phyloP scores from a whole-genome alignment of 176 grass and related monocot species.

The Eleusine indica region DNA sequence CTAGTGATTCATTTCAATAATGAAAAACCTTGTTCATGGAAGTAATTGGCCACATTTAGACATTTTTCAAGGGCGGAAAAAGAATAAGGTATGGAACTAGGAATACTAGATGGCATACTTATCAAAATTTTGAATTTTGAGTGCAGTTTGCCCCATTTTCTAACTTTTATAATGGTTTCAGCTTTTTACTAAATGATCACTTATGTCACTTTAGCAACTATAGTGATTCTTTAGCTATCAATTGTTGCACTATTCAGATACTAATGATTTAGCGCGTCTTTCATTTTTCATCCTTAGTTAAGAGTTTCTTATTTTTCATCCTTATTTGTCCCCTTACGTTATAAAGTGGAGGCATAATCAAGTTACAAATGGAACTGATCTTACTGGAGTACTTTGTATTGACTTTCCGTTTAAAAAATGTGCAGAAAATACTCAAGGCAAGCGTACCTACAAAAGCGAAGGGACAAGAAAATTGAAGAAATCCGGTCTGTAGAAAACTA shows the following conservation, averaged over 20 bases:
- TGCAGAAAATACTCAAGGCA: conserved; percentile 91
- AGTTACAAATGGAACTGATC: conserved; percentile 4
- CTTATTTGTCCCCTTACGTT: not conserved
- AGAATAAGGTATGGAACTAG: not conserved
- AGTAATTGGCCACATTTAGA: not conserved
- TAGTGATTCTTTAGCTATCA: not conserved
- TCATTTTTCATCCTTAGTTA: too few relatives aligned
- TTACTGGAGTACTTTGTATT: conserved; percentile 13
- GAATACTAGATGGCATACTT: not conserved
- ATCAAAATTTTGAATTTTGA: not conserved
- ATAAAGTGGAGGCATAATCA: not conserved
- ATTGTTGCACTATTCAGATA: not conserved
- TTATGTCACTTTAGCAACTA: not conserved
- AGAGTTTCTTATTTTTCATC: too few relatives aligned
- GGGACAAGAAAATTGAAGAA: conserved; percentile 93
- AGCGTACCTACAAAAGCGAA: conserved; percentile 78
- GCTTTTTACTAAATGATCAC: conserved; percentile 12
- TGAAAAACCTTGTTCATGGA: not conserved
- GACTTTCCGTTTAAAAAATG: conserved; percentile 23
- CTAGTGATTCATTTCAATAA: not conserved
- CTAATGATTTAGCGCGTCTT: not conserved
- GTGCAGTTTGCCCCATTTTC: conserved; percentile 5
- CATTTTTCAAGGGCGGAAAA: conserved; percentile 1
- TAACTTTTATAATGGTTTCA: not conserved
- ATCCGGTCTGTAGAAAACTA: conserved; percentile 60